A percentile compares a stretch with the other conserved stretches of the same genome.
Evolutionary conservation across 2,329 filamentous ascomycete species (phyloP).

Genomic region (Microcyclospora tardicrescens): DNA sequence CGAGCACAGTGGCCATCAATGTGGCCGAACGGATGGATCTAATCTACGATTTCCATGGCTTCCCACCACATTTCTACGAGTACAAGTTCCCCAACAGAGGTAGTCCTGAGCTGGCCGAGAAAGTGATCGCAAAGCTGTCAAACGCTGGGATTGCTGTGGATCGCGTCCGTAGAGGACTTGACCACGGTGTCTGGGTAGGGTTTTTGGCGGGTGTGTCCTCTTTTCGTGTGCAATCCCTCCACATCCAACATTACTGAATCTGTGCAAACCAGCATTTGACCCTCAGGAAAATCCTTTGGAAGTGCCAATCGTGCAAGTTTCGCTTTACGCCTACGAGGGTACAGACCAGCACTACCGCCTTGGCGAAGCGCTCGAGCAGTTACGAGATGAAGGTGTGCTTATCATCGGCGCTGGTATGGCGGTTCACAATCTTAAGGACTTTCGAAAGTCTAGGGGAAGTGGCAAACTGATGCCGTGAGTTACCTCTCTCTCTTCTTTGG

Average conservation of each 20-base stretch:
- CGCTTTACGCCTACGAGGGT: constrained; percentile 49
- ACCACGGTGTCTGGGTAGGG: constrained; percentile 58
- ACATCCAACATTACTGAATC: neutral
- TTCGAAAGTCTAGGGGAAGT: constrained; percentile 4
- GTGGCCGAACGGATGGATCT: constrained; percentile 47
- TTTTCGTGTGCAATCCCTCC: constrained; percentile 25
- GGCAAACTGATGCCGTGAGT: constrained; percentile 8
- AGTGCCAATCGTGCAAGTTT: constrained; percentile 54
- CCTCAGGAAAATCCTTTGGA: constrained; percentile 15
- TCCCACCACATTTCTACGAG: constrained; percentile 52
- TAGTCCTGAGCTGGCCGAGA: constrained; percentile 42
- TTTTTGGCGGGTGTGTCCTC: too few species aligned
- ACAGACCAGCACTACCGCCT: constrained; percentile 51
- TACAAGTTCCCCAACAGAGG: constrained; percentile 51
- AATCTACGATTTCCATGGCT: constrained; percentile 60
- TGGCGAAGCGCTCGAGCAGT: constrained; percentile 38
- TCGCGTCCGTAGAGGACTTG: constrained; percentile 47
- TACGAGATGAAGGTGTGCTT: constrained; percentile 41
- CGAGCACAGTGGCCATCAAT: constrained; percentile 47
- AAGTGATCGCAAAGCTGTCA: constrained; percentile 41
- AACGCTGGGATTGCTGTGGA: constrained; percentile 45
- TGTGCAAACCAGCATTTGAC: constrained; percentile 14
- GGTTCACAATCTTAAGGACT: constrained; percentile 46
- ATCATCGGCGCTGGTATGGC: constrained; percentile 46
- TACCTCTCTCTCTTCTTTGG: constrained; percentile 12